phyloP scores from a whole-genome alignment of 2,329 filamentous ascomycete species.

The Esteya vermicola region DNA sequence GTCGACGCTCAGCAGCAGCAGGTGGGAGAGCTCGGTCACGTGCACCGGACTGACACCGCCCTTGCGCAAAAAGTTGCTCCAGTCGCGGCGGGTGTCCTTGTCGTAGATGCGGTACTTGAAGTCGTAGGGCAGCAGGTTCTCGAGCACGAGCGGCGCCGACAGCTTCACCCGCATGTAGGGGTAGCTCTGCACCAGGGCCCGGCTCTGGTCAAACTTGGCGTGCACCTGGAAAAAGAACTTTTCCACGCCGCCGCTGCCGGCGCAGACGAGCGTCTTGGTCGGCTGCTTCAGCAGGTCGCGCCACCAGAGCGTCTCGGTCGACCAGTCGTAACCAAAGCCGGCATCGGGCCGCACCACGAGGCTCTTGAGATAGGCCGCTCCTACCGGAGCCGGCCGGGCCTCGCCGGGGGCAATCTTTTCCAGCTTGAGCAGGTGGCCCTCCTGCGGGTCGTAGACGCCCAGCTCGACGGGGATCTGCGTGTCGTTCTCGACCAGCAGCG shows the following conservation, averaged over 20 bases:
- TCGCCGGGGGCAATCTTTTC: constrained; percentile 95
- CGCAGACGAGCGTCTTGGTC: constrained; percentile 77
- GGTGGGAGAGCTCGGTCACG: constrained; percentile 87
- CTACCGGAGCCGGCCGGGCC: constrained; percentile 77
- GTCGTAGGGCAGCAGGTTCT: constrained; percentile 90
- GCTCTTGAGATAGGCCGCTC: constrained; percentile 79
- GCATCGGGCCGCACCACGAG: constrained; percentile 82
- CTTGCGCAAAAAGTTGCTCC: constrained; percentile 95
- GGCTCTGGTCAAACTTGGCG: constrained; percentile 68
- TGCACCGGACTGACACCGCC: constrained; percentile 95
- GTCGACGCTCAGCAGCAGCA: constrained; percentile 83
- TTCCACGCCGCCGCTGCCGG: constrained; percentile 71
- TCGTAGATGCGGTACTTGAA: constrained; percentile 99
- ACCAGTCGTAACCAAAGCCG: constrained; percentile 95
- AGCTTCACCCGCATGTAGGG: constrained; percentile 90
- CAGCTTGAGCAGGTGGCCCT: constrained; percentile 87
- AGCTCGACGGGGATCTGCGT: constrained; percentile 93
- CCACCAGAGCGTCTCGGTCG: constrained; percentile 81
- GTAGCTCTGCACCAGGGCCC: constrained; percentile 70
- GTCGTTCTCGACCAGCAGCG: constrained; percentile 83
- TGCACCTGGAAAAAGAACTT: constrained; percentile 95
- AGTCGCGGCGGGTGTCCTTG: constrained; percentile 96
- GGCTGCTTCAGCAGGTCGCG: constrained; percentile 74
- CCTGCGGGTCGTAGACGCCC: constrained; percentile 74
- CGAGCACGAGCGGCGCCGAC: constrained; percentile 82